A percentile compares a stretch with the other conserved stretches of the same genome.
phyloP scores from a whole-genome alignment of 805 yeast genomes.

The Schwanniomyces occidentalis region DNA sequence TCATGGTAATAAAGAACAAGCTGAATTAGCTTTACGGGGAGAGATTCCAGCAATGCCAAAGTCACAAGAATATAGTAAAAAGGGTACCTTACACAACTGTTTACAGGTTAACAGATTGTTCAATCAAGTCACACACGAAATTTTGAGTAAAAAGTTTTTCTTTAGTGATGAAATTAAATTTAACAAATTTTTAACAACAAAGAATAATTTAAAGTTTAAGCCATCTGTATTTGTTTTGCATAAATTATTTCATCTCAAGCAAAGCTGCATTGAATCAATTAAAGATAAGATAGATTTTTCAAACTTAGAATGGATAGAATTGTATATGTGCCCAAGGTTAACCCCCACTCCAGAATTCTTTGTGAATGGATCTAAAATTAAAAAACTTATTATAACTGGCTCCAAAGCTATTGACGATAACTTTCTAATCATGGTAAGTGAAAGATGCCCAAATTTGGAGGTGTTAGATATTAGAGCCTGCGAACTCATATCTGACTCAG shows the following conservation, averaged over 20 bases:
- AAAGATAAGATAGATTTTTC: conserved; percentile 43
- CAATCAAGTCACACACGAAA: conserved; percentile 53
- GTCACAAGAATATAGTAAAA: neutral
- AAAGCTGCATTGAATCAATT: conserved; percentile 52
- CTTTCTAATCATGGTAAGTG: conserved; percentile 52
- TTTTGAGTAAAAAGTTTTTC: conserved; percentile 55
- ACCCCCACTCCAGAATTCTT: conserved; percentile 48
- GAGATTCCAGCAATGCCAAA: conserved; percentile 14
- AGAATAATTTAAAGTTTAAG: conserved; percentile 22
- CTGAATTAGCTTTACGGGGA: conserved; percentile 42
- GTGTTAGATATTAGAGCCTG: conserved; percentile 82
- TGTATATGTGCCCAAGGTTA: conserved; percentile 78
- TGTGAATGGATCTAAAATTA: conserved; percentile 23
- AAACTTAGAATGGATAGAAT: conserved; percentile 66
- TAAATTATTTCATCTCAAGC: conserved; percentile 57
- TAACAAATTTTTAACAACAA: conserved; percentile 34
- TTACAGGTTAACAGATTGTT: conserved; percentile 69
- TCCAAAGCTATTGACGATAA: conserved; percentile 61
- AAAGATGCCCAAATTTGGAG: conserved; percentile 57
- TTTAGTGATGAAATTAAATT: conserved; percentile 54
- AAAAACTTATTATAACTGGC: conserved; percentile 68
- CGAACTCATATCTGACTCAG: conserved; percentile 71
- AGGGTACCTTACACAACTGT: conserved; percentile 51
- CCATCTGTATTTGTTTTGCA: conserved; percentile 61
- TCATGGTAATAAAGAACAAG: conserved; percentile 53